phyloP scores from a whole-genome alignment of 1,284 basidiomycete genomes.

The Gomphus bonarii region DNA sequence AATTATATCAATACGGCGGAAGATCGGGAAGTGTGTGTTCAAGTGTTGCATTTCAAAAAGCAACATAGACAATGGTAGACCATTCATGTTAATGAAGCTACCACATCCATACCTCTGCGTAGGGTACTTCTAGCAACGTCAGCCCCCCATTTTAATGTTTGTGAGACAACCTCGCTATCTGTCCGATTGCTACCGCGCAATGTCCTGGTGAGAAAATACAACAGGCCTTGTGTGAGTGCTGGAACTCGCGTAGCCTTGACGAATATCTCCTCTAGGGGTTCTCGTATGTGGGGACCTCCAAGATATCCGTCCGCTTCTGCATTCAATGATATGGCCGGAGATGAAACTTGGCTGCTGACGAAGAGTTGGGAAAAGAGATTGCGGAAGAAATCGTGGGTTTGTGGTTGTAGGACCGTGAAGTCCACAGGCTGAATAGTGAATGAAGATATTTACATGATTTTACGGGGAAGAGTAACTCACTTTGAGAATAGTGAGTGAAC shows the following conservation, averaged over 20 bases:
- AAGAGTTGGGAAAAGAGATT: slow-evolving; percentile 62
- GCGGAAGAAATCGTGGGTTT: slow-evolving; percentile 55
- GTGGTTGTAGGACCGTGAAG: slow-evolving; percentile 62
- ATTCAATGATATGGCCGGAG: slow-evolving; percentile 40
- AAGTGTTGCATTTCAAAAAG: slow-evolving; percentile 63
- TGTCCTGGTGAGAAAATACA: slow-evolving; percentile 51
- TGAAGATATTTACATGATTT: neutral
- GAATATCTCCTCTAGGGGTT: slow-evolving; percentile 63
- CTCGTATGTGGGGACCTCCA: slow-evolving; percentile 39
- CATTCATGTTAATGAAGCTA: slow-evolving; percentile 15
- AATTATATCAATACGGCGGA: slow-evolving; percentile 68
- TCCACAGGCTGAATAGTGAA: slow-evolving; percentile 63
- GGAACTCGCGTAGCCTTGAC: slow-evolving; percentile 53
- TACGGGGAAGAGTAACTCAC: slow-evolving; percentile 28
- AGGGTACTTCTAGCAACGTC: slow-evolving; percentile 60
- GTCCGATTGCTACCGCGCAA: slow-evolving; percentile 22
- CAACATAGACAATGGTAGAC: slow-evolving; percentile 9
- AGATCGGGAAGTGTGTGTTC: slow-evolving; percentile 61
- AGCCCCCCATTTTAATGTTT: slow-evolving; percentile 49
- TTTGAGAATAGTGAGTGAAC: slow-evolving; percentile 75
- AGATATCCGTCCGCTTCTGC: slow-evolving; percentile 26
- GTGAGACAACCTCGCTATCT: slow-evolving; percentile 21
- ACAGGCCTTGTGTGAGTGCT: slow-evolving; percentile 53
- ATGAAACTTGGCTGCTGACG: slow-evolving; percentile 60
- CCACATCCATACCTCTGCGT: slow-evolving; percentile 45